A percentile compares a stretch with the other conserved stretches of the same genome.
Conservation (phyloP, 495 filamentous ascomycete species). For the Geoglossum glabrum region DNA sequence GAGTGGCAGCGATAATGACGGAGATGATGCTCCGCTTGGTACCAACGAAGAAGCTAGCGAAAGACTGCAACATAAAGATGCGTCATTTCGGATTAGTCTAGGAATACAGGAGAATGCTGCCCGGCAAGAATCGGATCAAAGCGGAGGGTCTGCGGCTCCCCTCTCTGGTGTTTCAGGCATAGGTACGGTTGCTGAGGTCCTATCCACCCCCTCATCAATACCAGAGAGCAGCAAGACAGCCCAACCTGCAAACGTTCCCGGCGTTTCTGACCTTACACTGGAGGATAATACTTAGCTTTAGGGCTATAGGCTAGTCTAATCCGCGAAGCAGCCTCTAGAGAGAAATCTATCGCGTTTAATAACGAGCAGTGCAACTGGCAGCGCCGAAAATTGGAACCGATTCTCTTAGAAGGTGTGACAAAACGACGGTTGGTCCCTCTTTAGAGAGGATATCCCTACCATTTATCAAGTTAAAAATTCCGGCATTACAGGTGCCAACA, state of each 20-base stretch:
- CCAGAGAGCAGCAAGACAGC: background rate
- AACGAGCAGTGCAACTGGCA: background rate
- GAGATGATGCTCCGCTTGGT: constrained; percentile 21
- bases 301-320: background rate
- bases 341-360: background rate
- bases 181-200: background rate
- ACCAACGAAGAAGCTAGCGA: constrained; percentile 23
- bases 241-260: background rate
- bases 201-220: background rate
- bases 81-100: background rate
- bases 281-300: background rate
- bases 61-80: background rate
- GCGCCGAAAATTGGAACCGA: background rate
- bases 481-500: background rate
- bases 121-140: background rate
- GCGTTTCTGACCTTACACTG: background rate
- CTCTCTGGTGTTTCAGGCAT: background rate
- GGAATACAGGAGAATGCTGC: background rate
- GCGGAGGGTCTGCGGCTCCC: background rate
- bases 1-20: constrained; percentile 4
- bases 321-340: background rate
- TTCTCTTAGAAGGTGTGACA: background rate
- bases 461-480: background rate
- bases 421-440: background rate
- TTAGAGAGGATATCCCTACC: background rate